Evolutionary conservation across 306 rosid species (phyloP), one percentile per base, ranked within the genome.

Genomic region (Vigna unguiculata): DNA sequence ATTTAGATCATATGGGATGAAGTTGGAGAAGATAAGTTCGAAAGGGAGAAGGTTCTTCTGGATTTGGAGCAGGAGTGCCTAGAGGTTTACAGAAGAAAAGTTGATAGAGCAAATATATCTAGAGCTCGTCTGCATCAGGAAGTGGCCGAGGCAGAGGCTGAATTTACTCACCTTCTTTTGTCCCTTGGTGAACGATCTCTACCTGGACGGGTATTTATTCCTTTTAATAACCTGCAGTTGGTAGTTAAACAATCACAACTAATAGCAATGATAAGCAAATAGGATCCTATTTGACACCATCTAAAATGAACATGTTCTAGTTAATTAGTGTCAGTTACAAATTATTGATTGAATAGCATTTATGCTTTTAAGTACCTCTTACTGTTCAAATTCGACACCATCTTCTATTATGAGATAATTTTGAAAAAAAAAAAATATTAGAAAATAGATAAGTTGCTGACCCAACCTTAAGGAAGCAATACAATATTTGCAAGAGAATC

Each of bases 141-240:
- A 82, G 83, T 95, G 88, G 99, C 97, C 5, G 97, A 95, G 83
- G 96, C 96, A 3, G 97, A 95, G 82, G 99, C 99, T 53, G 97
- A 95, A 72, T 91, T 89, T 46, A 95, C 99, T 9, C 97, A 92
- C 86, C 99, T 95, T 82, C 96, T 95, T 48, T 76, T 92, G 87
- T 91, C 96, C 55, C 99, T 95, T 4, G 97, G 93, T n/a, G 98
- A 95, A 91, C 80, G 91, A 64, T 91, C 97, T 72, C 90, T 90
- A 47, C 97, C 97, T 16, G 96, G 91, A 83, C 84, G 99, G 99
- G 99, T 95, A 92, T 16, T 9, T 36, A 55, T 69, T 71, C 64
- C 78, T 53, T 69, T 34, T 14, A 17, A 45, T 55, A 51, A 71
- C 45, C 58, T 60, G 5, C 19, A 75, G 7, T 59, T 65, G 75